Conservation (phyloP, 495 filamentous ascomycete species). For the Xylaria nigripes region DNA sequence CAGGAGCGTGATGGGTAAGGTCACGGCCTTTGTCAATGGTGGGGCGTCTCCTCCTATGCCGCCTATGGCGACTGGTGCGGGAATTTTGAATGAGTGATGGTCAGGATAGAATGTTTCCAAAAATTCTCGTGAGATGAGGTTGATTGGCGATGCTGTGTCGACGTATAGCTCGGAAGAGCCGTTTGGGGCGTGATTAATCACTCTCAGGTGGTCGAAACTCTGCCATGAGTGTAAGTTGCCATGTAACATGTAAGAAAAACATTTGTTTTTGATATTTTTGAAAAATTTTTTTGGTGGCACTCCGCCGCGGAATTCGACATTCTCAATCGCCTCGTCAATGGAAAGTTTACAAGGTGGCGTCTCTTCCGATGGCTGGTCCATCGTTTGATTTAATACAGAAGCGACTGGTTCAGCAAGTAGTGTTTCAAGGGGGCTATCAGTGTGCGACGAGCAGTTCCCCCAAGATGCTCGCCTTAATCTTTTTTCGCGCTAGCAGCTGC, state of each 20-base stretch:
- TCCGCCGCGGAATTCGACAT: background rate
- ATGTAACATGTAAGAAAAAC: background rate
- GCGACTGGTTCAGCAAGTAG: background rate
- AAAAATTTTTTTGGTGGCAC: background rate
- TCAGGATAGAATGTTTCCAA: background rate
- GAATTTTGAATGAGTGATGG: background rate
- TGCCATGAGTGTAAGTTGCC: background rate
- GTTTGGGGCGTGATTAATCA: background rate
- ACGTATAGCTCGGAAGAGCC: background rate
- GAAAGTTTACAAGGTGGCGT: background rate
- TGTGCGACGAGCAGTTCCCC: background rate
- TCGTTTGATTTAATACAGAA: background rate
- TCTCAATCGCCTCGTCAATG: background rate
- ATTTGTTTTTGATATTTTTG: background rate
- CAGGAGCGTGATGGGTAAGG: background rate
- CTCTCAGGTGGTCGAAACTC: background rate
- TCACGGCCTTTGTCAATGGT: background rate
- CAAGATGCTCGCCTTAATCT: background rate
- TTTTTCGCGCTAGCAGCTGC: background rate
- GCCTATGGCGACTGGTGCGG: background rate
- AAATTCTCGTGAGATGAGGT: background rate
- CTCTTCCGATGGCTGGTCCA: background rate
- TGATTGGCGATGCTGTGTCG: background rate
- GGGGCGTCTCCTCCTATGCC: background rate
- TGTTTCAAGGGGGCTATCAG: background rate